A percentile compares a stretch with the other conserved stretches of the same genome.
Evolutionary conservation across 805 yeast species (phyloP).

Genomic region (Debaryomyces hansenii): DNA sequence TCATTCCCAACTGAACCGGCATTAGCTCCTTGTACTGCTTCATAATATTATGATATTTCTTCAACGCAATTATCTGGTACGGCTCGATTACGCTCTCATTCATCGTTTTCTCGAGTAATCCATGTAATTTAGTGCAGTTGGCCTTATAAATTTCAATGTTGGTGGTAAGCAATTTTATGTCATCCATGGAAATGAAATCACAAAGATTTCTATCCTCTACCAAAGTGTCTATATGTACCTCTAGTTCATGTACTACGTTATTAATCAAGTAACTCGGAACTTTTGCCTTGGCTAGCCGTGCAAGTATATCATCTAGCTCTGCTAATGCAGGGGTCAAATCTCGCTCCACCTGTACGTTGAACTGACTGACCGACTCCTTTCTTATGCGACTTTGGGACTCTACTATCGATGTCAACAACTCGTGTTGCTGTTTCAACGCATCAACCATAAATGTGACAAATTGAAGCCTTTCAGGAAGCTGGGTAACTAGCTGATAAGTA

Average conservation of each 20-base stretch:
- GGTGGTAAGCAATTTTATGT: conserved; percentile 22
- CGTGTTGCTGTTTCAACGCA: conserved; percentile 15
- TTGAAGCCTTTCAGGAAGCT: conserved; percentile 23
- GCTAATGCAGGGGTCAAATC: conserved; percentile 22
- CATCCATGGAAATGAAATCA: conserved; percentile 36
- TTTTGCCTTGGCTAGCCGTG: conserved; percentile 19
- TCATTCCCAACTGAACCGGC: conserved; percentile 16
- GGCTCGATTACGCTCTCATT: conserved; percentile 16
- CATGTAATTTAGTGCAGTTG: conserved; percentile 23
- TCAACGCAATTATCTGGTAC: conserved; percentile 10
- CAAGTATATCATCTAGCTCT: conserved; percentile 24
- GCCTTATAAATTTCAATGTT: conserved; percentile 27
- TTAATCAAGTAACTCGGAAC: conserved; percentile 27
- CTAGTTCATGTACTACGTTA: neutral
- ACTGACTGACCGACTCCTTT: conserved; percentile 8
- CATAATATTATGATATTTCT: conserved; percentile 11
- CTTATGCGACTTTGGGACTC: conserved; percentile 14
- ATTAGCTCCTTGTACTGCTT: conserved; percentile 19
- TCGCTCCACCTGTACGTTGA: conserved; percentile 17
- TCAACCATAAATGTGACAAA: conserved; percentile 14
- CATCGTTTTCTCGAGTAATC: conserved; percentile 14
- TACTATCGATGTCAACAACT: conserved; percentile 9
- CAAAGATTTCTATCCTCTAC: conserved; percentile 12
- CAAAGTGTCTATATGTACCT: neutral
- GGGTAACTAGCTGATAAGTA: conserved; percentile 18